Evolutionary conservation across 495 filamentous ascomycete species (phyloP), one percentile per base, ranked within the genome.

Genomic region (Gamarada debralockiae): DNA sequence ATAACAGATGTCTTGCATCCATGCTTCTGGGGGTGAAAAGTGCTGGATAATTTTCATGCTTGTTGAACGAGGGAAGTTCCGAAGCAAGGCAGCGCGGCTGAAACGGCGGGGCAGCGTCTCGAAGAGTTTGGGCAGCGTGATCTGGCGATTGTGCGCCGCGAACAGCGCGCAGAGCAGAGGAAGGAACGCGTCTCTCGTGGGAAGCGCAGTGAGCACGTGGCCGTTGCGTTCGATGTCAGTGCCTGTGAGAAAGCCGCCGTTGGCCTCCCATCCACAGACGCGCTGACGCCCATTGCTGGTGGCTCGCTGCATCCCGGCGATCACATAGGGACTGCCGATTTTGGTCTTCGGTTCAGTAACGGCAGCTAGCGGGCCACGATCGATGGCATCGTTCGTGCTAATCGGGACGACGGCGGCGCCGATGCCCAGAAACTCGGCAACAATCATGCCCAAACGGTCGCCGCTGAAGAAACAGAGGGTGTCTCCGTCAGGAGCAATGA

Each of bases 281-380:
- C 47, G 47, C n/a, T 38, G 25, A 50, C 34, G 47, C 29, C 47
- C 47, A 17, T 50, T 50, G 33, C 13, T 15, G 22, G 22, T 39
- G 29, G 47, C 47, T 3, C 47, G 47, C 47, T 50, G 47, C 47
- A 50, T 50, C 3, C 47, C 47, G 10, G 47, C 47, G 9, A 50
- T 50, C 22, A 50, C 47, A 24, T 50, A 50, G 33, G 47, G 47
- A 22, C 47, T 50, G 47, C 47, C 47, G 29, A 50, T 50, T 50
- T 50, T 50, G 3, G 47, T 50, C 29, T 50, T 50, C 12, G 47
- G 47, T 50, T 50, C 47, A 22, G 29, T 50, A 15, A 50, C 33
- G 9, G 29, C 27, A 17, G 47, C 47, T 23, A 50, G 27, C 2
- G 47, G 29, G n/a, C 47, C 47, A 22, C 47, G 47, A 50, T 50